Percentiles rank a stretch among this genome's conserved stretches.
Conservation (phyloP, 2,329 filamentous ascomycete species). For the Daldinia sp. region DNA sequence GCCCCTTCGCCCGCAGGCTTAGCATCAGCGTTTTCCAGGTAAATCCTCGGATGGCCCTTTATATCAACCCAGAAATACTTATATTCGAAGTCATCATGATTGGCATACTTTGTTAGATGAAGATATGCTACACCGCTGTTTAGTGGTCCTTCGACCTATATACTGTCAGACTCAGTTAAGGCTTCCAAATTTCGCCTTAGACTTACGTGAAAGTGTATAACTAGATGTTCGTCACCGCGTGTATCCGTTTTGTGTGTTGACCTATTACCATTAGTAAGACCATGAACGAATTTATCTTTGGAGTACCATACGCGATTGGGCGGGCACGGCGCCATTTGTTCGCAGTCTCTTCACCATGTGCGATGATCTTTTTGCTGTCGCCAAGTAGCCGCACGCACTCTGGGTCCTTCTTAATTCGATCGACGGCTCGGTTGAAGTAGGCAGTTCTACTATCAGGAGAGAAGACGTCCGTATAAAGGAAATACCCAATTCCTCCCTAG, state of each 20-base stretch:
- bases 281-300: not conserved
- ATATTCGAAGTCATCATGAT: slow-evolving; percentile 79
- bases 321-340: slow-evolving; percentile 82
- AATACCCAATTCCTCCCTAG: slow-evolving; percentile 80
- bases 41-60: slow-evolving; percentile 74
- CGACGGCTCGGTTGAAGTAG: slow-evolving; percentile 88
- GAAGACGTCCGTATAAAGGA: slow-evolving; percentile 86
- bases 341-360: slow-evolving; percentile 82
- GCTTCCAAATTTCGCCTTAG: not conserved
- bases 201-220: slow-evolving; percentile 85
- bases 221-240: slow-evolving; percentile 81
- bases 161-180: slow-evolving; percentile 43
- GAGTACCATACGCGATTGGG: slow-evolving; percentile 66
- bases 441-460: slow-evolving; percentile 85
- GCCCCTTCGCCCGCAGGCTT: slow-evolving; percentile 52
- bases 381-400: slow-evolving; percentile 81
- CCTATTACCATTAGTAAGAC: slow-evolving; percentile 58
- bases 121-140: slow-evolving; percentile 80
- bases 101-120: slow-evolving; percentile 78
- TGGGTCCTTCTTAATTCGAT: slow-evolving; percentile 79
- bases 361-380: slow-evolving; percentile 78
- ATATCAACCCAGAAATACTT: slow-evolving; percentile 84
- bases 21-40: slow-evolving; percentile 71
- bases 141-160: slow-evolving; percentile 79
- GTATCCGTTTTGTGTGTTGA: slow-evolving; percentile 77